A percentile compares a stretch with the other conserved stretches of the same genome.
Conservation (phyloP, 2,329 filamentous ascomycete species). For the Colletotrichum lindemuthianum region DNA sequence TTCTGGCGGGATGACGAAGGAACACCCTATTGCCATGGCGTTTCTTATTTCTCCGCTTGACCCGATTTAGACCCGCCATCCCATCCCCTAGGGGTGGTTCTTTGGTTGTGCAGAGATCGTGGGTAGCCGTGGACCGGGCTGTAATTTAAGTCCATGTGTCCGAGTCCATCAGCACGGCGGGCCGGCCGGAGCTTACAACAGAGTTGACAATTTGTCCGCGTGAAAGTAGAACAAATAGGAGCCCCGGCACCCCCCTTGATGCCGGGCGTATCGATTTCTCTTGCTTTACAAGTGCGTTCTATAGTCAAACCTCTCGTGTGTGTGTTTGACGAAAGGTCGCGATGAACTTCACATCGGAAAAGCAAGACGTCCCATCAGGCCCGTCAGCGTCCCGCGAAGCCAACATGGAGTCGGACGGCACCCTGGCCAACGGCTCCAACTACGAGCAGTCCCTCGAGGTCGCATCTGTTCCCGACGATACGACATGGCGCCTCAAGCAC, state of each 20-base stretch:
- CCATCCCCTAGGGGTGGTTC: background rate
- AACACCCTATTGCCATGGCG: background rate
- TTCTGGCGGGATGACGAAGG: slow-evolving; percentile 6
- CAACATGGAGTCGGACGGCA: slow-evolving; percentile 36
- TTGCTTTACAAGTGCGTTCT: background rate
- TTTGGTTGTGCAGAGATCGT: slow-evolving; percentile 17
- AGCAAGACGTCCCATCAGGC: slow-evolving; percentile 2
- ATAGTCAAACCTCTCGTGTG: too few species aligned
- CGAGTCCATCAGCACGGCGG: slow-evolving; percentile 12
- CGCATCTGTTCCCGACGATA: slow-evolving; percentile 38
- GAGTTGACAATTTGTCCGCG: background rate
- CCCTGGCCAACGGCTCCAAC: slow-evolving; percentile 24
- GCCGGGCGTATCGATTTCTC: background rate
- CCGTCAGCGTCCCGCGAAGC: slow-evolving; percentile 8
- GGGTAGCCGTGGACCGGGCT: slow-evolving; percentile 13
- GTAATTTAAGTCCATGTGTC: slow-evolving; percentile 4
- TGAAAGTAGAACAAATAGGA: slow-evolving; percentile 12
- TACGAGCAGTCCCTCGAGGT: slow-evolving; percentile 33
- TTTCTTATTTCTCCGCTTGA: background rate
- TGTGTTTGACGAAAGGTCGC: background rate
- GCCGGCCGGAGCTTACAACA: slow-evolving; percentile 1
- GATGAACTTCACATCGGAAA: slow-evolving; percentile 17
- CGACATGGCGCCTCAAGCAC: slow-evolving; percentile 57
- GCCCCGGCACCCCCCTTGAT: background rate
- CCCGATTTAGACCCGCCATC: slow-evolving; percentile 8